Evolutionary conservation across 768 basidiomycete species (phyloP).

Genomic region (Floccularia luteovirens): DNA sequence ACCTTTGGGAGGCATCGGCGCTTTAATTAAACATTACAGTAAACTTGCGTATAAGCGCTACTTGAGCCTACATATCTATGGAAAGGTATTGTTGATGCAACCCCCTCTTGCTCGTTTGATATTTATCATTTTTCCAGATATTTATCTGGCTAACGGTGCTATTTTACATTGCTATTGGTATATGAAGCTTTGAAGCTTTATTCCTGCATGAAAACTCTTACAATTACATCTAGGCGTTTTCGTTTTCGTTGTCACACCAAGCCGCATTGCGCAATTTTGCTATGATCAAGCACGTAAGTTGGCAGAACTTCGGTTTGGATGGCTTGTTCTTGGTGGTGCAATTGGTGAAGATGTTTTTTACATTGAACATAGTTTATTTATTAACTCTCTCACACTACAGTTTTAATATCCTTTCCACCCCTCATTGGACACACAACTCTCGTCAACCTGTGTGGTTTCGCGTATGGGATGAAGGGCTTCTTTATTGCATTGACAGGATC

Average conservation of each 20-base stretch:
- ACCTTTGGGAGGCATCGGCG: constrained; percentile 8
- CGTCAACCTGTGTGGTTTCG: constrained; percentile 70
- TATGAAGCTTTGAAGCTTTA: too few relatives aligned
- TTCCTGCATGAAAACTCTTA: too few relatives aligned
- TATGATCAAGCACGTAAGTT: constrained; percentile 64
- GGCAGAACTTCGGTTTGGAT: constrained; percentile 53
- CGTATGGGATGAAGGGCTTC: constrained; percentile 77
- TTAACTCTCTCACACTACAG: too few relatives aligned
- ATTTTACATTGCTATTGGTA: constrained; percentile 47
- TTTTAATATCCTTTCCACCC: constrained; percentile 48
- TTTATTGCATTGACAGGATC: constrained; percentile 55
- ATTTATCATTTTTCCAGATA: constrained; percentile 27
- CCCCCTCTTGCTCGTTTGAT: constrained; percentile 3
- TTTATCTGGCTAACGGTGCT: constrained; percentile 49
- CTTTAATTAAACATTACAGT: constrained; percentile 24
- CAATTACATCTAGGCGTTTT: constrained; percentile 20
- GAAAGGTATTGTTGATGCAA: constrained; percentile 36
- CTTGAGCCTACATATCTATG: constrained; percentile 37
- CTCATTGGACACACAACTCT: constrained; percentile 63
- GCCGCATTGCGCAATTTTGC: constrained; percentile 57
- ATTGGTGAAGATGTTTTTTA: constrained; percentile 36
- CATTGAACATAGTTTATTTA: constrained; percentile 4
- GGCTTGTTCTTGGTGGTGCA: constrained; percentile 41
- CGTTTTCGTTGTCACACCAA: constrained; percentile 49
- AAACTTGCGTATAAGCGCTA: constrained; percentile 32